Evolutionary conservation across 331 rosid genomes (phyloP).

Genomic region (Pyrus hybrid): DNA sequence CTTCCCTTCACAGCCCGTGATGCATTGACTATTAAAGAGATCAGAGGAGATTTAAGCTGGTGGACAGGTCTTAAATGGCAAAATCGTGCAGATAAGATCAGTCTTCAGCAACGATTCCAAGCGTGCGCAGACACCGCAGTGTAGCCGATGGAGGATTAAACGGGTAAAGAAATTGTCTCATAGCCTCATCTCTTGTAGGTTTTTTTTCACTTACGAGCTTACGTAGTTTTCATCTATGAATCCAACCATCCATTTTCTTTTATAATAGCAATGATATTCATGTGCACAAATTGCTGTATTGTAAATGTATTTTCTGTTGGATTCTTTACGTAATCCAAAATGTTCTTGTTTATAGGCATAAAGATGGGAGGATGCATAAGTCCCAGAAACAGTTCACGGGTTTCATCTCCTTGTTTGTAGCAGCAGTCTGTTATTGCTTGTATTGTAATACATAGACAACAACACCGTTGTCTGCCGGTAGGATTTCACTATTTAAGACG

Average conservation of each 20-base stretch:
- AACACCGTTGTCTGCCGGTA: too few relatives aligned
- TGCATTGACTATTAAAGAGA: background rate
- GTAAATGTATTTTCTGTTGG: background rate
- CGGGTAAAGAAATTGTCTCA: background rate
- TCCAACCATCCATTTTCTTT: background rate
- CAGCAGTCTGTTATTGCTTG: too few relatives aligned
- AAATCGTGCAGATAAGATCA: background rate
- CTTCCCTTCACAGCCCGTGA: background rate
- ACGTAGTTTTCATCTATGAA: background rate
- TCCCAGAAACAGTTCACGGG: background rate
- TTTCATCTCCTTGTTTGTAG: background rate
- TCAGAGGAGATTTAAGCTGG: constrained; percentile 10
- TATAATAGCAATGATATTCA: background rate
- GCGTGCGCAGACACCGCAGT: background rate
- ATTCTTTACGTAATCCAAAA: background rate
- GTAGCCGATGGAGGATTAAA: background rate
- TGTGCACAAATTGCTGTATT: background rate
- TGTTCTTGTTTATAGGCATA: background rate
- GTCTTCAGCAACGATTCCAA: constrained; percentile 4
- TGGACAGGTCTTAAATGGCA: background rate
- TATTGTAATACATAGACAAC: too few relatives aligned
- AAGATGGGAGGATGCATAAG: background rate
- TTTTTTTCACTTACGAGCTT: background rate
- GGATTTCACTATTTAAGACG: too few relatives aligned
- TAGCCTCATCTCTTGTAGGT: background rate